phyloP scores from a whole-genome alignment of 2,329 filamentous ascomycete genomes.

The Sclerotiophoma versabilis region DNA sequence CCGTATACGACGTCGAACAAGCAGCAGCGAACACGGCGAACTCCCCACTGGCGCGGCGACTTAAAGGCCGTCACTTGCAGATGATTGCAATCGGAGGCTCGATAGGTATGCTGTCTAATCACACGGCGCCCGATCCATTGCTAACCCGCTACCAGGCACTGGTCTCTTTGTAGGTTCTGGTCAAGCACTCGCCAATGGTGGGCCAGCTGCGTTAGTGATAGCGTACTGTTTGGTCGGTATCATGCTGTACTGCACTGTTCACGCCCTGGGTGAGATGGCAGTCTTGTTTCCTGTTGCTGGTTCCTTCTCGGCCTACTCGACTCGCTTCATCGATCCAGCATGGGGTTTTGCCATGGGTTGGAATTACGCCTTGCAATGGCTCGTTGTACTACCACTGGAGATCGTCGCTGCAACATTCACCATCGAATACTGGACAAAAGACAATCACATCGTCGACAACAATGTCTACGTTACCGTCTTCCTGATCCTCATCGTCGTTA shows the following conservation, averaged over 20 bases:
- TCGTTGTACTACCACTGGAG: slow-evolving; percentile 82
- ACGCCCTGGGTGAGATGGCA: slow-evolving; percentile 89
- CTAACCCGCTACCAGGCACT: slow-evolving; percentile 41
- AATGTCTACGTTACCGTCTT: slow-evolving; percentile 83
- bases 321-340: slow-evolving; percentile 88
- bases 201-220: slow-evolving; percentile 48
- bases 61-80: slow-evolving; percentile 71
- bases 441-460: slow-evolving; percentile 50
- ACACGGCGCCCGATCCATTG: slow-evolving; percentile 4
- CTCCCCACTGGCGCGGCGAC: slow-evolving; percentile 73
- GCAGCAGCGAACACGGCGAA: slow-evolving; percentile 70
- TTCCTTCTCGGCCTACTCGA: slow-evolving; percentile 91
- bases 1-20: slow-evolving; percentile 68
- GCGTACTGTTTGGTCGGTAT: slow-evolving; percentile 70
- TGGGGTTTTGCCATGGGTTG: slow-evolving; percentile 97
- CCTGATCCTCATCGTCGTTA: slow-evolving; percentile 74
- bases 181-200: slow-evolving; percentile 48
- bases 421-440: slow-evolving; percentile 77
- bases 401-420: slow-evolving; percentile 88
- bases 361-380: slow-evolving; percentile 92
- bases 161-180: slow-evolving; percentile 85
- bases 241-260: slow-evolving; percentile 92
- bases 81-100: slow-evolving; percentile 71
- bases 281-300: slow-evolving; percentile 90
- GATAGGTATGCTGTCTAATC: slow-evolving; percentile 59